phyloP scores from a whole-genome alignment of 495 filamentous ascomycete species.

The Parathielavia hyrcaniae region DNA sequence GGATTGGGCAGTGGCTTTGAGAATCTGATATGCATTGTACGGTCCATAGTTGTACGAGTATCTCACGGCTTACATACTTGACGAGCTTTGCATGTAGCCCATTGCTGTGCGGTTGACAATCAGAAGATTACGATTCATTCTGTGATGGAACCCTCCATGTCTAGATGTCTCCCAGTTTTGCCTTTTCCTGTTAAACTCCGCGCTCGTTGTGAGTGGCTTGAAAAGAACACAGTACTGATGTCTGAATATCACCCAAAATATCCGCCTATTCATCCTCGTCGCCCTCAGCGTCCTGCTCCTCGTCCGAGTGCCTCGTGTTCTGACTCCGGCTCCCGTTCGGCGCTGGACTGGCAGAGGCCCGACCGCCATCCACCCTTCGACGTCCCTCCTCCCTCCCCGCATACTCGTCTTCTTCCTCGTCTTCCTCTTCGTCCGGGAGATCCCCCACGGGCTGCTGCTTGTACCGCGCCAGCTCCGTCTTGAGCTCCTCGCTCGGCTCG shows the following conservation, averaged over 20 bases:
- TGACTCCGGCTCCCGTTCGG: conserved; percentile 7
- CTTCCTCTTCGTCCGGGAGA: conserved; percentile 25
- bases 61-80: no score
- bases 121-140: neutral
- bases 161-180: neutral
- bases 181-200: conserved; percentile 3
- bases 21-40: no score
- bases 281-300: conserved; percentile 27
- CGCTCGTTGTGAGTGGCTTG: conserved; percentile 4
- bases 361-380: neutral
- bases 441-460: conserved; percentile 39
- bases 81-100: no score
- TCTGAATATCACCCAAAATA: neutral
- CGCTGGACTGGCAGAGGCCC: conserved; percentile 7
- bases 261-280: conserved; percentile 26
- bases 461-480: conserved; percentile 35
- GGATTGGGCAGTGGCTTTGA: no score
- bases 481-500: conserved; percentile 39
- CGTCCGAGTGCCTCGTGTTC: conserved; percentile 3
- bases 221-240: neutral
- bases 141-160: neutral
- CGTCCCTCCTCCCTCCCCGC: conserved; percentile 14
- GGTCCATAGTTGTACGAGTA: no score
- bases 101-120: no score
- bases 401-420: conserved; percentile 19